A percentile compares a stretch with the other conserved stretches of the same genome.
These are phyloP conservation scores for Scenedesmus sp. DNA, from an alignment of 163 green algal species.

Conservation along the genomic window DNA sequence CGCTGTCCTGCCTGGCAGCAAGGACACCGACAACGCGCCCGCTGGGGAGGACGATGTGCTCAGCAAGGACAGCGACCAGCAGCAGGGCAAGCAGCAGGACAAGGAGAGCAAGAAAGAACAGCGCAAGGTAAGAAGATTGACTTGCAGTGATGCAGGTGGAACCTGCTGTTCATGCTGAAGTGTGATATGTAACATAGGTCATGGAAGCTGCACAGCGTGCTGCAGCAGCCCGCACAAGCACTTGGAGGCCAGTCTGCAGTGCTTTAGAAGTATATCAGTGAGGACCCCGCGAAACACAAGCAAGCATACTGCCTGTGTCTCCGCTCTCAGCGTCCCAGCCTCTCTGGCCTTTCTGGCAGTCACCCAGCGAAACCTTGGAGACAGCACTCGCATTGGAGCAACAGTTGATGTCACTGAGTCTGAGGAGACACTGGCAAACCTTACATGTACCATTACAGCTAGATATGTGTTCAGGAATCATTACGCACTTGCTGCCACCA, in stretches of 20 bases:
- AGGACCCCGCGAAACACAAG: not conserved
- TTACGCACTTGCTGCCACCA: too few species aligned
- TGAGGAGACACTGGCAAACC: too few species aligned
- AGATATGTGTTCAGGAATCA: too few species aligned
- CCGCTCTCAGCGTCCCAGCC: not conserved
- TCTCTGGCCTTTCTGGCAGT: not conserved
- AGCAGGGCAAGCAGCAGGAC: not conserved
- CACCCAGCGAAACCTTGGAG: not conserved
- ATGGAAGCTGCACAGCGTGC: too few species aligned
- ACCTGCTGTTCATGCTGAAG: not conserved
- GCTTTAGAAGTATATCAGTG: not conserved
- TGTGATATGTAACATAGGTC: not conserved
- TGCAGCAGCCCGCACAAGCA: too few species aligned
- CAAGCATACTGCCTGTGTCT: not conserved
- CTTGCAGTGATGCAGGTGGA: not conserved
- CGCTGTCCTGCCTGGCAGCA: not conserved
- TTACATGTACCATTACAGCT: too few species aligned
- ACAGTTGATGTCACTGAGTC: too few species aligned
- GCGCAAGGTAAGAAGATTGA: not conserved
- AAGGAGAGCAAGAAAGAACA: not conserved
- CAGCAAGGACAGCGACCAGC: not conserved
- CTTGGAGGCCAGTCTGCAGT: not conserved
- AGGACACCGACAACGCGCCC: not conserved
- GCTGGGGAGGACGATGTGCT: not conserved
- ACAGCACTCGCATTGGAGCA: not conserved